A percentile compares a stretch with the other conserved stretches of the same genome.
phyloP scores from a whole-genome alignment of 345 rosid species.

The Lepidium sativum region DNA sequence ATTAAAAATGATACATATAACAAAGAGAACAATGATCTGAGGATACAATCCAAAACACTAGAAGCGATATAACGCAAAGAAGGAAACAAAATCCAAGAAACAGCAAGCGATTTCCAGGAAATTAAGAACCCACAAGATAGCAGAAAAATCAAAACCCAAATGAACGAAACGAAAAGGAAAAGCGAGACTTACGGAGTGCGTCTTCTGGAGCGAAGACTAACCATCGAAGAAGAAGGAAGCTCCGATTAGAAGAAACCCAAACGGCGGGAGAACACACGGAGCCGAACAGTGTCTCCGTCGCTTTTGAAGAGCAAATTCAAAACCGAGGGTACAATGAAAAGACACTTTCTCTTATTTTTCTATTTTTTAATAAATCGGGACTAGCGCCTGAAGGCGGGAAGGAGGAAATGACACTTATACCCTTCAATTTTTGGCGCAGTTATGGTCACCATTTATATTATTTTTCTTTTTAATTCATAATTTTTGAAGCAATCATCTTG shows the following conservation, averaged over 20 bases:
- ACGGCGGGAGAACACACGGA: conserved; percentile 14
- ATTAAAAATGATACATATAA: background rate
- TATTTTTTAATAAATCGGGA: conserved; percentile 13
- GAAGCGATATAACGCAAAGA: background rate
- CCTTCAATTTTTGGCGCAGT: background rate
- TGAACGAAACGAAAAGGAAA: too few relatives aligned
- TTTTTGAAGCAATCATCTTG: too few relatives aligned
- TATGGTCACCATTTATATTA: too few relatives aligned
- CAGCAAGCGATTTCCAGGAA: background rate
- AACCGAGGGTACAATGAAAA: conserved; percentile 6
- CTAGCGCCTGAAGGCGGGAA: conserved; percentile 26
- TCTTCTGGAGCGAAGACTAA: background rate
- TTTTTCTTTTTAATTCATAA: too few relatives aligned
- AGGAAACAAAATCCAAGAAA: background rate
- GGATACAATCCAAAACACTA: background rate
- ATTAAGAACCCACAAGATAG: background rate
- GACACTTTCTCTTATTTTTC: background rate
- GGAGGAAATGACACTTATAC: background rate
- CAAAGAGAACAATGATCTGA: background rate
- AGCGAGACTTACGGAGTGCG: background rate
- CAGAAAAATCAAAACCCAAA: background rate
- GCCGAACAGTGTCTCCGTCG: conserved; percentile 1
- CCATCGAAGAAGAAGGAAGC: conserved; percentile 1
- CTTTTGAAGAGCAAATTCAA: conserved; percentile 9
- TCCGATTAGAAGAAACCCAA: background rate